phyloP scores from a whole-genome alignment of 345 rosid species.

The Gossypium arboreum region DNA sequence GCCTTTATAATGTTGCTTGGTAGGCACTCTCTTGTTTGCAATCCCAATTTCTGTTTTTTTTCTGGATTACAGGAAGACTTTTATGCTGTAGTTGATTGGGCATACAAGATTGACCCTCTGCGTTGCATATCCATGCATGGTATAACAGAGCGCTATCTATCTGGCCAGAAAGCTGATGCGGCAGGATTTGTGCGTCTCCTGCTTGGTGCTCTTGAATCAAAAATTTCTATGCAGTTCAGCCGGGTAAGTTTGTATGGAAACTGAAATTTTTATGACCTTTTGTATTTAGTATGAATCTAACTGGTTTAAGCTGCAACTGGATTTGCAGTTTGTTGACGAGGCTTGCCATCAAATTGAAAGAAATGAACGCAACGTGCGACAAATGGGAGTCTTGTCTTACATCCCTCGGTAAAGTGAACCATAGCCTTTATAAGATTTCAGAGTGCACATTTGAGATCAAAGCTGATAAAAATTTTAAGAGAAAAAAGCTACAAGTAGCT shows the following conservation, averaged over 20 bases:
- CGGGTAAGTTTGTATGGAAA: slow-evolving; percentile 53
- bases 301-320: slow-evolving; percentile 19
- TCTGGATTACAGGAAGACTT: slow-evolving; percentile 75
- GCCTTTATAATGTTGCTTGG: not conserved
- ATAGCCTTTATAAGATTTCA: not conserved
- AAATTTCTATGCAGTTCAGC: slow-evolving; percentile 83
- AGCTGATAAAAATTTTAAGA: not conserved
- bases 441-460: not conserved
- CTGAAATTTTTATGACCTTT: not conserved
- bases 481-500: not conserved
- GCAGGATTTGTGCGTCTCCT: slow-evolving; percentile 98
- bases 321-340: slow-evolving; percentile 88
- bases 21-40: not conserved
- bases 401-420: slow-evolving; percentile 66
- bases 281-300: slow-evolving; percentile 14
- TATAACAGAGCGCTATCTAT: slow-evolving; percentile 88
- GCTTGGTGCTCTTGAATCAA: slow-evolving; percentile 91
- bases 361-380: slow-evolving; percentile 85
- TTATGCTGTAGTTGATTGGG: slow-evolving; percentile 99
- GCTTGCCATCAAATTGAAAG: slow-evolving; percentile 97
- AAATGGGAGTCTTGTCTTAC: slow-evolving; percentile 86
- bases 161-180: slow-evolving; percentile 91
- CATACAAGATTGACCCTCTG: slow-evolving; percentile 93
- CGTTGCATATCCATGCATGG: slow-evolving; percentile 99
- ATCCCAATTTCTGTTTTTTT: not conserved